These are phyloP conservation scores for Curvularia eragrostidis DNA, from an alignment of 2,329 filamentous ascomycete genomes.

Conservation along the genomic window DNA sequence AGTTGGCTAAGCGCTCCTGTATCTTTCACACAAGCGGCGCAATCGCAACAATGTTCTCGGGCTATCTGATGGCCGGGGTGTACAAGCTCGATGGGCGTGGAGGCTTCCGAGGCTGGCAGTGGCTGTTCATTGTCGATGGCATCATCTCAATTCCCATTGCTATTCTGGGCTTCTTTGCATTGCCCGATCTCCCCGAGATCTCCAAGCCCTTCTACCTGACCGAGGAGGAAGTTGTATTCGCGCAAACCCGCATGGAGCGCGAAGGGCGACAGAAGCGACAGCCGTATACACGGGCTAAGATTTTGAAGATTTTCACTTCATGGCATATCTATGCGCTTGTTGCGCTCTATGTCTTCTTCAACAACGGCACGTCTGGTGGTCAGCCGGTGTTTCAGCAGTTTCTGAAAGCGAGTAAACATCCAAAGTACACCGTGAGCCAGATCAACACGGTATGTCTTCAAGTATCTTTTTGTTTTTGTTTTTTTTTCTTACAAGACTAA, in stretches of 20 bases:
- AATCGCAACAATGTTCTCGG: slow-evolving; percentile 31
- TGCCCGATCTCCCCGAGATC: slow-evolving; percentile 26
- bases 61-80: slow-evolving; percentile 60
- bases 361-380: slow-evolving; percentile 2
- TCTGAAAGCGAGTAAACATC: slow-evolving; percentile 25
- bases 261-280: not conserved
- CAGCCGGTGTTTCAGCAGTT: slow-evolving; percentile 25
- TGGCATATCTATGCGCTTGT: slow-evolving; percentile 26
- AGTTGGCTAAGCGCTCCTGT: slow-evolving; percentile 25
- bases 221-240: slow-evolving; percentile 17
- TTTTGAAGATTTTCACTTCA: slow-evolving; percentile 8
- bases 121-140: slow-evolving; percentile 32
- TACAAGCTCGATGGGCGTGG: slow-evolving; percentile 65
- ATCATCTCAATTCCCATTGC: slow-evolving; percentile 28
- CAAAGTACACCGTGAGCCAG: slow-evolving; percentile 23
- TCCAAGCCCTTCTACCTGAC: slow-evolving; percentile 22
- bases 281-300: slow-evolving; percentile 14
- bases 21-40: slow-evolving; percentile 26
- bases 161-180: slow-evolving; percentile 25
- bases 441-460: slow-evolving; percentile 21
- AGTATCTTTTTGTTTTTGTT: not conserved
- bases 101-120: slow-evolving; percentile 51
- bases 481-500: not conserved
- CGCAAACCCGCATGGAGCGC: slow-evolving; percentile 18
- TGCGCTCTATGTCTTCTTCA: slow-evolving; percentile 11